Percentiles rank a stretch among this genome's conserved stretches.
phyloP scores from a whole-genome alignment of 2,329 filamentous ascomycete species.

The Exophiala calicioides region DNA sequence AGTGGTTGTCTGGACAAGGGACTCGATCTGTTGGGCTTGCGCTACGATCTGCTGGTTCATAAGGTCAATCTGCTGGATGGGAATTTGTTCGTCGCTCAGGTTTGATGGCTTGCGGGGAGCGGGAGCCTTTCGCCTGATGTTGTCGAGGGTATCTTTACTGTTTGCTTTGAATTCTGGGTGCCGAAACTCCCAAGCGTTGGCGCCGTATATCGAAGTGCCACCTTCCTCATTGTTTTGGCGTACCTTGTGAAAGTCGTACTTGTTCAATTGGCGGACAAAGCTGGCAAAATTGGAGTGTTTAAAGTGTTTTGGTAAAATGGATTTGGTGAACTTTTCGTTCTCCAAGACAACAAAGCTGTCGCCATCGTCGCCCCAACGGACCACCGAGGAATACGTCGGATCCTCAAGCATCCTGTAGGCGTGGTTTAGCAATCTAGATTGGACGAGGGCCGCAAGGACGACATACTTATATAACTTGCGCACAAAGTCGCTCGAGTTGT shows the following conservation, averaged over 20 bases:
- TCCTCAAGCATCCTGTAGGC: conserved; percentile 85
- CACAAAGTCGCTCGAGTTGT: conserved; percentile 95
- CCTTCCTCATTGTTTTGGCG: conserved; percentile 86
- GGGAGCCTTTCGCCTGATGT: conserved; percentile 92
- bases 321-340: conserved; percentile 98
- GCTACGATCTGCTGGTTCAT: conserved; percentile 85
- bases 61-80: conserved; percentile 84
- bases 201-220: conserved; percentile 76
- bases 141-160: conserved; percentile 94
- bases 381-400: conserved; percentile 85
- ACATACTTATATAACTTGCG: conserved; percentile 96
- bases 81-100: conserved; percentile 71
- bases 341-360: conserved; percentile 97
- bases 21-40: conserved; percentile 88
- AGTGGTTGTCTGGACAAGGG: conserved; percentile 79
- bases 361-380: conserved; percentile 91
- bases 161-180: conserved; percentile 95
- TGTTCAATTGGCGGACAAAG: conserved; percentile 93
- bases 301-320: conserved; percentile 95
- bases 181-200: conserved; percentile 92
- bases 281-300: conserved; percentile 99
- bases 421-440: conserved; percentile 10
- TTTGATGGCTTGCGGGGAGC: conserved; percentile 75
- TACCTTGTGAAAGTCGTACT: conserved; percentile 98
- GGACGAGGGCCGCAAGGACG: conserved; percentile 11